Evolutionary conservation across 106 monocot species (phyloP), one percentile per base, ranked within the genome.

Genomic region (Xerophyta viscosa): DNA sequence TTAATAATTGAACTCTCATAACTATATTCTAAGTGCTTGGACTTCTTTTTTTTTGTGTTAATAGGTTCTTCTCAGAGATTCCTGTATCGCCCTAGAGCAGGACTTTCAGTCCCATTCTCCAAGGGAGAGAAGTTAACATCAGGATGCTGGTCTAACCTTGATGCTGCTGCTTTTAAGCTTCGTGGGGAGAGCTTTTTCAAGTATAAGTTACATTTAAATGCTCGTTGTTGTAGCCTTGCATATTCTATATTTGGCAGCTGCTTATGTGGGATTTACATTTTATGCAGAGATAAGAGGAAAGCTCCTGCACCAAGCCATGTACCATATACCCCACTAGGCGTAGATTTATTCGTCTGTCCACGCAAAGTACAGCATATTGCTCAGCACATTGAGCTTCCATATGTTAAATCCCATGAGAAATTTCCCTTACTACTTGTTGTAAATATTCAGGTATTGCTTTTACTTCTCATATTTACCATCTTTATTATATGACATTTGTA

Each of bases 391-490:
- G 93, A 88, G 11, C 81, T 94, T 71, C 93, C 93, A 8, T 18
- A 52, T 62, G 75, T 84, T 29, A 78, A 75, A 52, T 36, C 81
- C 22, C 80, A 78, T 43, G 84, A 78, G 23, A 75, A 81, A 43
- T 41, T 94, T 42, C 93, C 93, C 29, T 88, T 88, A 24, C 81
- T 94, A 48, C 63, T 94, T 1, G 73, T 94, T 62, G 80, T 88
- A 54, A 94, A 94, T 53, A 94, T 94, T 48, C 93, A 94, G 82
- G 93, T 94, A n/a, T n/a, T n/a, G n/a, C n/a, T n/a, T n/a, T n/a
- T n/a, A n/a, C n/a, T n/a, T n/a, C n/a, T n/a, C n/a, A n/a, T n/a
- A n/a, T n/a, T n/a, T n/a, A n/a, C n/a, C n/a, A n/a, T n/a, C n/a
- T n/a, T n/a, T n/a, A n/a, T n/a, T n/a, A n/a, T n/a, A n/a, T n/a